Base-by-base conservation (phyloP, 768 basidiomycete species). In the Exsudoporus frostii region DNA sequence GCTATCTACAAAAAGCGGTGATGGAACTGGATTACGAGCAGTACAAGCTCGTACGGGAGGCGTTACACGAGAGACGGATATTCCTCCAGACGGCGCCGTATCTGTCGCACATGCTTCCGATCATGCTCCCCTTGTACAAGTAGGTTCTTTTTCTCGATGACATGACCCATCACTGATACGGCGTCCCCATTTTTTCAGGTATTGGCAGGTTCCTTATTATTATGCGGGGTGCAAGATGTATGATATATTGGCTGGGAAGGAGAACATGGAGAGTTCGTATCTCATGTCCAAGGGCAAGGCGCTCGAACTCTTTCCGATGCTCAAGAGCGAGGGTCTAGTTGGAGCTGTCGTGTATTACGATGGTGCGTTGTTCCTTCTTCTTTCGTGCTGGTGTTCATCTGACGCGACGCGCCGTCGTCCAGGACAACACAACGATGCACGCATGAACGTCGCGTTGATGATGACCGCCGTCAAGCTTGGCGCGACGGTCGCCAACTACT, bases 311-410 rank as follows among this genome's bases (percentile, higher is more conserved):
- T 99, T 98, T 76, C 96, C 96, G 0, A 97, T 96, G 91, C 79
- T 99, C 56, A 98, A 98, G 70, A 78, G 77, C 30, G 86, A 97
- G 7, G 93, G 93, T 4, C 79, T 98, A 11, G 92, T 94, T 30
- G 95, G 95, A 19, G 95, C 93, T 14, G 77, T 99, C 50, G 96
- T 99, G 15, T 98, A 98, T 73, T 97, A 99, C 61, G 96, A 99
- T 64, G 95, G 95, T 90, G 61, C 53, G 79, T 52, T 15, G 15
- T 44, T 19, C 7, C 8, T 10, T 11, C 25, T 7, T 11, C 25
- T 7, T 25, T 22, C 1, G 20, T 24, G 10, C 34, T n/a, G 14
- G 24, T 13, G 19, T 37, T 24, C 36, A 25, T 6, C 40, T 33
- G 9, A 32, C n/a, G 15, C 13, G 20, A 36, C 45, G 40, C 36